A percentile compares a stretch with the other conserved stretches of the same genome.
Evolutionary conservation across 768 basidiomycete genomes (phyloP).

Genomic region (Leccinum arenicola): DNA sequence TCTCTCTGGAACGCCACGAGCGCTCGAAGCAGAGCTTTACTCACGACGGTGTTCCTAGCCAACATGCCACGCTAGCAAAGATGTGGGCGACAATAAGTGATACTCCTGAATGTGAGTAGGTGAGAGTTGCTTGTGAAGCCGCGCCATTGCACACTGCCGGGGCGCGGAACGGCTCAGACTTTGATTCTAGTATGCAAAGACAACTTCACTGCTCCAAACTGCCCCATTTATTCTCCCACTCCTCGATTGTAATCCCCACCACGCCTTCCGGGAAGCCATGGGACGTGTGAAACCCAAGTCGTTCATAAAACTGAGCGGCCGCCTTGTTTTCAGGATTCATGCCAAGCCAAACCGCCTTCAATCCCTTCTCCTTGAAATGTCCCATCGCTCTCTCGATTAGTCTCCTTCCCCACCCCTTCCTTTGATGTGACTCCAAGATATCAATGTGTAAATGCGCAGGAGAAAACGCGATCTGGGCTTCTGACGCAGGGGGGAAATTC

Average conservation of each 20-base stretch:
- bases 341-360: slow-evolving; percentile 63
- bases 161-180: neutral
- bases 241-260: slow-evolving; percentile 54
- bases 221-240: slow-evolving; percentile 23
- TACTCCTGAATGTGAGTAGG: too few relatives aligned
- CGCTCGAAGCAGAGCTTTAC: neutral
- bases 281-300: slow-evolving; percentile 58
- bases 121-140: too few relatives aligned
- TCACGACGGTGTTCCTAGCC: neutral
- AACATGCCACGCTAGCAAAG: neutral
- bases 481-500: slow-evolving; percentile 39
- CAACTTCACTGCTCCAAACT: neutral
- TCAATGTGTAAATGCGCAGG: slow-evolving; percentile 78
- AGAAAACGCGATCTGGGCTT: slow-evolving; percentile 59
- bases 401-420: slow-evolving; percentile 67
- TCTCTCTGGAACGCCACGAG: slow-evolving; percentile 1
- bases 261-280: slow-evolving; percentile 48
- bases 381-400: slow-evolving; percentile 55
- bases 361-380: slow-evolving; percentile 46
- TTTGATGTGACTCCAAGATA: slow-evolving; percentile 63
- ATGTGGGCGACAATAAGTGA: too few relatives aligned
- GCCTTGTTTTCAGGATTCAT: slow-evolving; percentile 60
- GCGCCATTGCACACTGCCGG: too few relatives aligned
- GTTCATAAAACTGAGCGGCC: slow-evolving; percentile 60
- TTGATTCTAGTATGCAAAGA: neutral